Percentiles rank a stretch among this genome's conserved stretches.
Conservation (phyloP, 2,329 filamentous ascomycete genomes). For the Chaetothyriales sp. region DNA sequence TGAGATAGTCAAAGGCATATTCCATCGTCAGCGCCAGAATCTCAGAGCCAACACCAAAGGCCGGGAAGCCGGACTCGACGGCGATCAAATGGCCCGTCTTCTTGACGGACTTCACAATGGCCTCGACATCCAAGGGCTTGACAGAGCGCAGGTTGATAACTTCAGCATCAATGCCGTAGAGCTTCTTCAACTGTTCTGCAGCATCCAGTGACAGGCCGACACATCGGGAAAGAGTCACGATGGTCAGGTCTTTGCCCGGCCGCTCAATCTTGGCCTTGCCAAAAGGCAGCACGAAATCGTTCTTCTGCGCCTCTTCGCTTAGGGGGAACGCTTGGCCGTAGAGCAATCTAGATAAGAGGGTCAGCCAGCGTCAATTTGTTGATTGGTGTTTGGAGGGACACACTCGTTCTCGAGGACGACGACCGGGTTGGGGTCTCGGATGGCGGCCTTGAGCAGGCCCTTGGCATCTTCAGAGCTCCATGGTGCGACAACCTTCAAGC, state of each 20-base stretch:
- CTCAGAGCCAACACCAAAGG: constrained; percentile 84
- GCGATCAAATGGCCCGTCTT: constrained; percentile 88
- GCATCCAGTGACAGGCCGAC: constrained; percentile 83
- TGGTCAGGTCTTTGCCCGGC: constrained; percentile 85
- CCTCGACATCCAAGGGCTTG: constrained; percentile 90
- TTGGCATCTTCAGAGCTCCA: constrained; percentile 98
- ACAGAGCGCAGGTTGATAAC: constrained; percentile 96
- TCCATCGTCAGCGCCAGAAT: constrained; percentile 92
- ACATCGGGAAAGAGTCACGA: constrained; percentile 87
- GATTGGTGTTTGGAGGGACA: constrained; percentile 11
- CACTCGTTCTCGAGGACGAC: constrained; percentile 76
- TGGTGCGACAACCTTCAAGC: constrained; percentile 89
- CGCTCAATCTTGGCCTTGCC: constrained; percentile 99
- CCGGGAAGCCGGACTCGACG: constrained; percentile 92
- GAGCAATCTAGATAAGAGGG: constrained; percentile 43
- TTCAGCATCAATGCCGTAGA: constrained; percentile 90
- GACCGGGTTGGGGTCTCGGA: constrained; percentile 95
- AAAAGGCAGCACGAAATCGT: constrained; percentile 93
- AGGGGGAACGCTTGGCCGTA: constrained; percentile 94
- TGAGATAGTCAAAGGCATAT: constrained; percentile 95
- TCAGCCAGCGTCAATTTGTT: constrained; percentile 18
- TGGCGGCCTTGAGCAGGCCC: constrained; percentile 92
- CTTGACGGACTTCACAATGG: constrained; percentile 94
- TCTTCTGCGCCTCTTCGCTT: constrained; percentile 89
- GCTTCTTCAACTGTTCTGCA: constrained; percentile 83